phyloP scores from a whole-genome alignment of 331 rosid species.

The Quercus lobata region DNA sequence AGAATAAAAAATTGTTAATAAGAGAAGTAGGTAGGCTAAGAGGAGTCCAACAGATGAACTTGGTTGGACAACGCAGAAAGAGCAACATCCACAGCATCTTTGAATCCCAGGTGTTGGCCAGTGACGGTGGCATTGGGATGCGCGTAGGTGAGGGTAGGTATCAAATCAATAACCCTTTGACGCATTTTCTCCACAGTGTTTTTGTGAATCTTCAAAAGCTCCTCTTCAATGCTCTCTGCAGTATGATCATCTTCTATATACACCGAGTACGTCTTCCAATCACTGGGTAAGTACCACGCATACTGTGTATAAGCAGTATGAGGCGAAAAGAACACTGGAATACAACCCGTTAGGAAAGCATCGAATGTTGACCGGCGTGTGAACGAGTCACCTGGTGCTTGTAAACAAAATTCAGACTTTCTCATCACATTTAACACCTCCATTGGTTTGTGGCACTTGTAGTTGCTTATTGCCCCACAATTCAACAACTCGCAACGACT shows the following conservation, averaged over 20 bases:
- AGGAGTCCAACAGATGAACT: too few species aligned
- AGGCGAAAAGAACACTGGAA: slow-evolving; percentile 74
- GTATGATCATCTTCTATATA: slow-evolving; percentile 40
- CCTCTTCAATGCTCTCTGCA: slow-evolving; percentile 46
- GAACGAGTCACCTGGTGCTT: slow-evolving; percentile 80
- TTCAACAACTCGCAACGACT: slow-evolving; percentile 36
- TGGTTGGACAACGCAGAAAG: too few species aligned
- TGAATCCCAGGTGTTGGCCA: slow-evolving; percentile 23
- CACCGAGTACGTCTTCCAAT: slow-evolving; percentile 41
- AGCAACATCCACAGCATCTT: neutral
- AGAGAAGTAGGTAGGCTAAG: too few species aligned
- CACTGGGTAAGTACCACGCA: slow-evolving; percentile 52
- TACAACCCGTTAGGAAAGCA: slow-evolving; percentile 62
- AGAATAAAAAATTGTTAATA: too few species aligned
- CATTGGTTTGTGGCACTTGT: slow-evolving; percentile 48
- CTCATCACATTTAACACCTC: slow-evolving; percentile 50
- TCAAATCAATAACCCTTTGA: slow-evolving; percentile 41
- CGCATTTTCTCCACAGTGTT: slow-evolving; percentile 44
- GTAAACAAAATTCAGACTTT: slow-evolving; percentile 55
- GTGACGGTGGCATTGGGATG: slow-evolving; percentile 45
- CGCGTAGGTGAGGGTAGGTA: slow-evolving; percentile 49
- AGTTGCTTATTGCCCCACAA: slow-evolving; percentile 19
- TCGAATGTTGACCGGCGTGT: slow-evolving; percentile 84
- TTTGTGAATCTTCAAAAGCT: slow-evolving; percentile 29
- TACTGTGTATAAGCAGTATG: slow-evolving; percentile 87